Evolutionary conservation across 805 yeast species (phyloP).

Genomic region (Saitoella complicata): DNA sequence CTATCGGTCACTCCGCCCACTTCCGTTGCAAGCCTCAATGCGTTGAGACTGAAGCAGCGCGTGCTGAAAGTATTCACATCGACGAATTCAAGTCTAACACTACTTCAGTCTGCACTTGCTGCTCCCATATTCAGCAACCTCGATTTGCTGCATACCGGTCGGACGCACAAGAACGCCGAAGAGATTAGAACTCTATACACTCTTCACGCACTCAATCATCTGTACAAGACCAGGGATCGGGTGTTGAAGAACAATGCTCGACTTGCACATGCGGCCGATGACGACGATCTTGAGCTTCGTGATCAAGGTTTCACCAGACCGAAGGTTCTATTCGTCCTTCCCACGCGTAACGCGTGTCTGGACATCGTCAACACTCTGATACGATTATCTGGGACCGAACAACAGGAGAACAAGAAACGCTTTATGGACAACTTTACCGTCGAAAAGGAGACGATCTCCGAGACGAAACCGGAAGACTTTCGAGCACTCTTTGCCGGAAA

Average conservation of each 20-base stretch:
- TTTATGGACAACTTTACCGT: conserved; percentile 55
- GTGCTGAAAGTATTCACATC: conserved; percentile 20
- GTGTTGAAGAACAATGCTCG: conserved; percentile 60
- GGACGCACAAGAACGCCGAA: conserved; percentile 31
- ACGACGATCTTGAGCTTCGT: conserved; percentile 38
- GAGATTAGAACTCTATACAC: conserved; percentile 47
- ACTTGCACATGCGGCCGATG: conserved; percentile 24
- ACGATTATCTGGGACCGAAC: conserved; percentile 47
- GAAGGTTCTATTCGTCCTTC: conserved; percentile 63
- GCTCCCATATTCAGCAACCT: conserved; percentile 57
- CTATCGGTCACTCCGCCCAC: not conserved
- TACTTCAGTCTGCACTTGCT: conserved; percentile 36
- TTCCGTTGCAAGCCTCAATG: not conserved
- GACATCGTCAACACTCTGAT: conserved; percentile 49
- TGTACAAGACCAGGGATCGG: conserved; percentile 74
- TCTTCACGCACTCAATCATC: conserved; percentile 65
- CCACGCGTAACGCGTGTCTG: conserved; percentile 67
- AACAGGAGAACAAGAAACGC: conserved; percentile 65
- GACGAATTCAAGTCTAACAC: conserved; percentile 22
- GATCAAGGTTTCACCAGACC: conserved; percentile 97
- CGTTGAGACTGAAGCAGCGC: conserved; percentile 28
- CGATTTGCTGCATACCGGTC: conserved; percentile 49
- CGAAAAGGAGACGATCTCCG: conserved; percentile 31
- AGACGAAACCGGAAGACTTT: conserved; percentile 68
- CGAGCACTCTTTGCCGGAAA: conserved; percentile 69